phyloP scores from a whole-genome alignment of 177 flowering plant genomes.

The Tripterygium wilfordii region DNA sequence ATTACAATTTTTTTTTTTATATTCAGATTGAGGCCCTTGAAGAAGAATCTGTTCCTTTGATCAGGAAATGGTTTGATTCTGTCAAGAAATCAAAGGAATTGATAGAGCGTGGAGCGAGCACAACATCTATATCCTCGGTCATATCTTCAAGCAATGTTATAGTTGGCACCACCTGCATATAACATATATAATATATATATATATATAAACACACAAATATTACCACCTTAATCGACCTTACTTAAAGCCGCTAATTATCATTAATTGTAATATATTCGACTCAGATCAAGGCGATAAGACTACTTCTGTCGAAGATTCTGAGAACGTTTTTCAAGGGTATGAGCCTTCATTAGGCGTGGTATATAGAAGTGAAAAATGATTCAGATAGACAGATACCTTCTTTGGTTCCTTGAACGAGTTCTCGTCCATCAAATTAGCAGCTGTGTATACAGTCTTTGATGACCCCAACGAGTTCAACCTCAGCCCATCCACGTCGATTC shows the following conservation, averaged over 20 bases:
- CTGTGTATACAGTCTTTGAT: conserved; percentile 48
- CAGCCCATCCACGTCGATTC: conserved; percentile 51
- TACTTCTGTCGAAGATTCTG: background rate
- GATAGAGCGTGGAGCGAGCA: conserved; percentile 52
- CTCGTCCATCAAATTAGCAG: conserved; percentile 68
- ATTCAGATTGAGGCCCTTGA: conserved; percentile 25
- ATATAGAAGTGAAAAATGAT: background rate
- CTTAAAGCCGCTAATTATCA: too few relatives aligned
- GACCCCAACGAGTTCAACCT: conserved; percentile 37
- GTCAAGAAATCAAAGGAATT: conserved; percentile 55
- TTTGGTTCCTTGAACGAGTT: conserved; percentile 68
- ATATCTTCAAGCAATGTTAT: conserved; percentile 25
- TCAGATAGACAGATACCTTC: conserved; percentile 78
- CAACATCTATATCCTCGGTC: conserved; percentile 41
- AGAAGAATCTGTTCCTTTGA: conserved; percentile 9
- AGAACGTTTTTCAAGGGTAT: background rate
- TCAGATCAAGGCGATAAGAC: background rate
- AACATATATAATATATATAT: background rate
- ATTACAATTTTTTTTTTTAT: too few relatives aligned
- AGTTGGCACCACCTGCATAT: conserved; percentile 44
- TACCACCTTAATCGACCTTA: too few relatives aligned
- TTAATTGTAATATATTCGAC: background rate
- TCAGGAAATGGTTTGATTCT: conserved; percentile 13
- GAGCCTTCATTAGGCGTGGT: background rate
- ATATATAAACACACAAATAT: background rate